Conservation (phyloP, 2,329 filamentous ascomycete species). For the Erysiphe pulchra region DNA sequence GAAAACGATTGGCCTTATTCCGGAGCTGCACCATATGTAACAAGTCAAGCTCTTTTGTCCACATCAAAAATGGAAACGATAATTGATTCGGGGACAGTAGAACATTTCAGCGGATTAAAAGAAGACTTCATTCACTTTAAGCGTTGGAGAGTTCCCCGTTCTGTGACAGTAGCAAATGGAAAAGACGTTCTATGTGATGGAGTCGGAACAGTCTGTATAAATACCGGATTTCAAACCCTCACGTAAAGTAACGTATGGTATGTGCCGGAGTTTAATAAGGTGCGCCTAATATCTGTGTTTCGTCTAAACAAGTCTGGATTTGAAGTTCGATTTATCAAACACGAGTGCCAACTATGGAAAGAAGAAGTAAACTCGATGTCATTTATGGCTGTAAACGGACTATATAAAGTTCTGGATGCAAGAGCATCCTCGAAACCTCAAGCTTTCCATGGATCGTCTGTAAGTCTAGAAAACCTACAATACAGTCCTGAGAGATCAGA, state of each 20-base stretch:
- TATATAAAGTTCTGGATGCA: too few relatives aligned
- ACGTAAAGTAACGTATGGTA: background rate
- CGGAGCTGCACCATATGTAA: background rate
- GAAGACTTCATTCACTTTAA: background rate
- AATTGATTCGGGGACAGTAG: background rate
- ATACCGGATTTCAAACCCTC: background rate
- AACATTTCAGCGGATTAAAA: background rate
- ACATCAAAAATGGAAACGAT: background rate
- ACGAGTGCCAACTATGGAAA: too few relatives aligned
- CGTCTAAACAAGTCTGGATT: background rate
- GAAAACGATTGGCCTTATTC: background rate
- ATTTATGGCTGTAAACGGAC: too few relatives aligned
- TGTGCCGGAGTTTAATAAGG: background rate
- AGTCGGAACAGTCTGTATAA: background rate
- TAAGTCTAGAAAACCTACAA: too few relatives aligned
- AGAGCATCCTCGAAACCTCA: too few relatives aligned
- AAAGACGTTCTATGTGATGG: background rate
- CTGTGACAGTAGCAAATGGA: background rate
- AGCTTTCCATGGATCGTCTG: too few relatives aligned
- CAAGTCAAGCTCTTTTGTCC: background rate
- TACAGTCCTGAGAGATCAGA: too few relatives aligned
- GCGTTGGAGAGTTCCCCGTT: background rate
- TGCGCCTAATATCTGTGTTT: background rate
- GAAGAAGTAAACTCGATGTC: too few relatives aligned
- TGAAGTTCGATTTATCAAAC: too few relatives aligned